Conservation (phyloP, 768 basidiomycete species). For the Neoboletus brunneissimus region DNA sequence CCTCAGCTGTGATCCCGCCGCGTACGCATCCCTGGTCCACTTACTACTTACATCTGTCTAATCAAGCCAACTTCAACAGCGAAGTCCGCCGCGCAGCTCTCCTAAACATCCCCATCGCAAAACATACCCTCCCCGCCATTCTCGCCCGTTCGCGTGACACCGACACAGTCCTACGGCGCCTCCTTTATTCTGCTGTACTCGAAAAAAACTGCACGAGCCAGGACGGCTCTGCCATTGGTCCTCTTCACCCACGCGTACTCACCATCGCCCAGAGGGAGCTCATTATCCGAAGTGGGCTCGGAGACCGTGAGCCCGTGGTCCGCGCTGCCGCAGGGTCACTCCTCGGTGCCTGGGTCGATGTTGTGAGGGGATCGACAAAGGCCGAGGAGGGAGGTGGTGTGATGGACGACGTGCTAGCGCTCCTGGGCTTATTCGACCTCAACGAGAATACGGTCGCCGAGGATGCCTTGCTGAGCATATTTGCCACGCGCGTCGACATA, state of each 20-base stretch:
- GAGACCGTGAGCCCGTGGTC: conserved; percentile 78
- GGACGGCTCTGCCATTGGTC: conserved; percentile 42
- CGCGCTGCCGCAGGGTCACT: conserved; percentile 69
- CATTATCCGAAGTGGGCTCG: conserved; percentile 78
- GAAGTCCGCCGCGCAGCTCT: conserved; percentile 85
- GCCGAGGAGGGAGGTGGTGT: conserved; percentile 37
- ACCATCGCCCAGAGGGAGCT: conserved; percentile 71
- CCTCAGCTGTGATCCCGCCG: conserved; percentile 67
- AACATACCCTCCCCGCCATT: conserved; percentile 57
- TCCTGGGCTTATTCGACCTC: conserved; percentile 62
- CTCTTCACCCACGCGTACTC: conserved; percentile 63
- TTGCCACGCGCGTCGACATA: conserved; percentile 61
- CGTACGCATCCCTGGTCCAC: conserved; percentile 47
- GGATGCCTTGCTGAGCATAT: conserved; percentile 71
- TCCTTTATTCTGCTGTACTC: conserved; percentile 64
- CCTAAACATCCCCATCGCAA: conserved; percentile 61
- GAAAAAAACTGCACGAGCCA: conserved; percentile 37
- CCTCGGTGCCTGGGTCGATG: conserved; percentile 74
- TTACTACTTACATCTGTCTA: background rate
- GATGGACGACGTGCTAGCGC: conserved; percentile 40
- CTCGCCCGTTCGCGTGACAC: conserved; percentile 78
- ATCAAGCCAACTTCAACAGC: conserved; percentile 36
- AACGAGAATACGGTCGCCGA: conserved; percentile 58
- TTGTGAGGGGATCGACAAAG: conserved; percentile 37
- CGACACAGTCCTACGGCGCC: conserved; percentile 70